These are phyloP conservation scores for Ceratocystis cacaofunesta DNA, from an alignment of 2,329 filamentous ascomycete genomes.

Conservation along the genomic window DNA sequence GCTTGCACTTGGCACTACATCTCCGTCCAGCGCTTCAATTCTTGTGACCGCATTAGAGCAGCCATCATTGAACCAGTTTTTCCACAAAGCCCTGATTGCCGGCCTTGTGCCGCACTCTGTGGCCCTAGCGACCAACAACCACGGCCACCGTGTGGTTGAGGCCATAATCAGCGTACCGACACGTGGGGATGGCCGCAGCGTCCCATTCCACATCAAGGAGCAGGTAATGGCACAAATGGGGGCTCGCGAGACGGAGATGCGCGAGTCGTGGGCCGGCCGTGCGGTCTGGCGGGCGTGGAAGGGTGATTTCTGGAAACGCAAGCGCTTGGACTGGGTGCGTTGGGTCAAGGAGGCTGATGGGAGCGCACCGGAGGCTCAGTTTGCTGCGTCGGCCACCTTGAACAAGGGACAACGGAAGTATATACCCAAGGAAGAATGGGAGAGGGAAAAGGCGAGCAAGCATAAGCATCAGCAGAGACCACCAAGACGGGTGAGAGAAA, in stretches of 20 bases:
- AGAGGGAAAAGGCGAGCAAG: constrained; percentile 12
- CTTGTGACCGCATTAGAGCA: constrained; percentile 36
- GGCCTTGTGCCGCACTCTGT: constrained; percentile 31
- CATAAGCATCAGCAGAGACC: constrained; percentile 9
- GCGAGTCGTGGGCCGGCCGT: constrained; percentile 39
- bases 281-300: constrained; percentile 44
- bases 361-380: constrained; percentile 9
- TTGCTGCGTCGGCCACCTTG: constrained; percentile 9
- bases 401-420: constrained; percentile 12
- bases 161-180: constrained; percentile 36
- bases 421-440: constrained; percentile 15
- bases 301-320: constrained; percentile 41
- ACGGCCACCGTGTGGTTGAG: constrained; percentile 37
- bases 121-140: constrained; percentile 34
- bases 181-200: constrained; percentile 29
- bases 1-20: constrained; percentile 47
- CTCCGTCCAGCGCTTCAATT: constrained; percentile 34
- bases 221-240: constrained; percentile 36
- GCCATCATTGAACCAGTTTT: constrained; percentile 34
- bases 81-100: constrained; percentile 42
- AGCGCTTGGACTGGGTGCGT: constrained; percentile 38
- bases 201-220: constrained; percentile 46
- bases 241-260: constrained; percentile 33
- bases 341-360: constrained; percentile 36
- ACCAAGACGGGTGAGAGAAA: constrained; percentile 5